These are phyloP conservation scores for Juglanconis oblonga DNA, from an alignment of 2,329 filamentous ascomycete species.

Conservation along the genomic window DNA sequence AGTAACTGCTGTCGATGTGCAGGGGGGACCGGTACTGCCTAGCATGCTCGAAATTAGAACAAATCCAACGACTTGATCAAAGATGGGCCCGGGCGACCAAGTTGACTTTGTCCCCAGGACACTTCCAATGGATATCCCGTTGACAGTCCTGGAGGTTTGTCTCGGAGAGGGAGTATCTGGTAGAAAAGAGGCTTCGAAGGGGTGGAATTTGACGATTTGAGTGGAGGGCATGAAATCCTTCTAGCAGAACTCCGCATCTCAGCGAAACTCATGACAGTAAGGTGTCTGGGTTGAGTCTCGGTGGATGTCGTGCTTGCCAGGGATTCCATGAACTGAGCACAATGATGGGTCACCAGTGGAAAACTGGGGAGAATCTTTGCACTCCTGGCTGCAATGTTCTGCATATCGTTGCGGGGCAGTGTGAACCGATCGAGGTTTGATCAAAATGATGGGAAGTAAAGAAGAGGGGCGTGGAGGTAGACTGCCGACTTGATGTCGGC, in stretches of 20 bases:
- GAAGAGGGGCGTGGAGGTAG: conserved; percentile 11
- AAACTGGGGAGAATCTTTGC: too few species aligned
- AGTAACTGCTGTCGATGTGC: not conserved
- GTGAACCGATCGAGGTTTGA: not conserved
- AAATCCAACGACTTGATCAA: not conserved
- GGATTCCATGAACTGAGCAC: not conserved
- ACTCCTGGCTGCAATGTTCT: not conserved
- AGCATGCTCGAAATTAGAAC: conserved; percentile 1
- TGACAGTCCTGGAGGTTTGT: not conserved
- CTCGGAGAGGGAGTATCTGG: not conserved
- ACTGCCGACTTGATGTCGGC: conserved; percentile 2
- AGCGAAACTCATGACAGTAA: not conserved
- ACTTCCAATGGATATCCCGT: not conserved
- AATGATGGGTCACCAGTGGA: not conserved
- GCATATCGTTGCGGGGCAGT: not conserved
- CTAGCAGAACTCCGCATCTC: not conserved
- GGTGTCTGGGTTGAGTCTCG: not conserved
- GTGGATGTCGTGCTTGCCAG: not conserved
- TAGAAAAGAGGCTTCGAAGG: not conserved
- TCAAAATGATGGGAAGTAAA: conserved; percentile 2
- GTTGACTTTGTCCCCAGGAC: not conserved
- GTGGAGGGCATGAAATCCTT: not conserved
- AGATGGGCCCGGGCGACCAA: not conserved
- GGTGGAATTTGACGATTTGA: not conserved
- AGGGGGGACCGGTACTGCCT: not conserved